Percentiles rank a stretch among this genome's conserved stretches.
phyloP scores from a whole-genome alignment of 2,329 filamentous ascomycete genomes.

The Fusarium lyarnte region DNA sequence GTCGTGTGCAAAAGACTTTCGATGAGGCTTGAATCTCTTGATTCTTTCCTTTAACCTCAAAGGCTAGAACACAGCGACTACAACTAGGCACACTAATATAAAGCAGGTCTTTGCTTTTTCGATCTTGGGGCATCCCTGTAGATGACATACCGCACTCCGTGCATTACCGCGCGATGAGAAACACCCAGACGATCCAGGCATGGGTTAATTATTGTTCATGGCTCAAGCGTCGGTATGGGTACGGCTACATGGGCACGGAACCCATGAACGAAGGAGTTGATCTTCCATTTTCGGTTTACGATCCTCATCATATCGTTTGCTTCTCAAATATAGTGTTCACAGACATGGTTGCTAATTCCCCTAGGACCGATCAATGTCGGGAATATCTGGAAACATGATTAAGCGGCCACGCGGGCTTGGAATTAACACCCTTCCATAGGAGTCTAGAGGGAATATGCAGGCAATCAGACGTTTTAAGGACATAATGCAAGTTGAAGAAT shows the following conservation, averaged over 20 bases:
- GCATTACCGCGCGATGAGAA: slow-evolving; percentile 11
- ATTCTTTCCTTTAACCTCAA: not conserved
- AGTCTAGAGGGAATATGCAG: not conserved
- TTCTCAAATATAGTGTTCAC: slow-evolving; percentile 8
- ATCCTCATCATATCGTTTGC: slow-evolving; percentile 20
- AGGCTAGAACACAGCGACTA: not conserved
- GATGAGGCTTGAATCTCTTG: not conserved
- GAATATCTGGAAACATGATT: not conserved
- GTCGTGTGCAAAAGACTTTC: not conserved
- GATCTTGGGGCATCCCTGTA: slow-evolving; percentile 24
- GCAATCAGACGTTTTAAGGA: slow-evolving; percentile 1
- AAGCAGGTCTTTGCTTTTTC: slow-evolving; percentile 10
- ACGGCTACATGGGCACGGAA: not conserved
- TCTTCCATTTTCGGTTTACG: not conserved
- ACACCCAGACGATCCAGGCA: slow-evolving; percentile 2
- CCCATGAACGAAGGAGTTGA: not conserved
- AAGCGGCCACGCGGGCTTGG: not conserved
- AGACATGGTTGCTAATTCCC: slow-evolving; percentile 10
- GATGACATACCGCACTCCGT: slow-evolving; percentile 10
- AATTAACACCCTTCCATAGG: not conserved
- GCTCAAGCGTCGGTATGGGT: slow-evolving; percentile 1
- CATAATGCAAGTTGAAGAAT: not conserved
- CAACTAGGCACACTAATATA: not conserved
- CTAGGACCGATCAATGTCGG: slow-evolving; percentile 13
- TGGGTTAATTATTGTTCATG: not conserved